These are phyloP conservation scores for Sclerotinia nivalis DNA, from an alignment of 2,329 filamentous ascomycete genomes.

Conservation along the genomic window DNA sequence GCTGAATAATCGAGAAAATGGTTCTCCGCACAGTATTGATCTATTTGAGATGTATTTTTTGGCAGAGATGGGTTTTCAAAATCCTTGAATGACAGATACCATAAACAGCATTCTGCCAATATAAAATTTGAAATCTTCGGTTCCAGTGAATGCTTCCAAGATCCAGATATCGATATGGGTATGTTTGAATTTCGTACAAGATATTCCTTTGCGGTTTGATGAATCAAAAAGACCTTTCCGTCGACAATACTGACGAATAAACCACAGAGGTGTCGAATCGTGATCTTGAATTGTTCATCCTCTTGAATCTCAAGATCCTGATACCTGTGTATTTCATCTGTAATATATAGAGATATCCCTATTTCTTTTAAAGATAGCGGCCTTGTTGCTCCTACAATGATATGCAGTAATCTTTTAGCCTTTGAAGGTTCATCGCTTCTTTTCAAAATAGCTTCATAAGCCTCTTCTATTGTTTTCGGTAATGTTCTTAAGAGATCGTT, in stretches of 20 bases:
- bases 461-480: conserved; percentile 8
- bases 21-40: background rate
- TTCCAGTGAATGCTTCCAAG: conserved; percentile 24
- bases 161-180: background rate
- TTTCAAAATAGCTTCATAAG: conserved; percentile 21
- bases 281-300: conserved; percentile 18
- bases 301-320: conserved; percentile 21
- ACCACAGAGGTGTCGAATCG: conserved; percentile 23
- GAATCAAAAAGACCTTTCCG: conserved; percentile 23
- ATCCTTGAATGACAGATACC: conserved; percentile 19
- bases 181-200: conserved; percentile 7
- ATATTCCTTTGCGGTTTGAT: conserved; percentile 25
- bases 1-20: conserved; percentile 14
- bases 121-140: conserved; percentile 18
- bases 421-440: background rate
- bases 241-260: conserved; percentile 22
- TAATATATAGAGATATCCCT: conserved; percentile 12
- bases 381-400: conserved; percentile 19
- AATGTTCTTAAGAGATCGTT: background rate
- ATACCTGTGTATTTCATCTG: background rate
- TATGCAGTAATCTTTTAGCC: conserved; percentile 19
- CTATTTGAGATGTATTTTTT: background rate
- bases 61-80: background rate
- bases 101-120: conserved; percentile 22
- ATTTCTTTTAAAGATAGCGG: conserved; percentile 21